Base-by-base conservation (phyloP, 2,329 filamentous ascomycete genomes). In the Fusarium robinianum region DNA sequence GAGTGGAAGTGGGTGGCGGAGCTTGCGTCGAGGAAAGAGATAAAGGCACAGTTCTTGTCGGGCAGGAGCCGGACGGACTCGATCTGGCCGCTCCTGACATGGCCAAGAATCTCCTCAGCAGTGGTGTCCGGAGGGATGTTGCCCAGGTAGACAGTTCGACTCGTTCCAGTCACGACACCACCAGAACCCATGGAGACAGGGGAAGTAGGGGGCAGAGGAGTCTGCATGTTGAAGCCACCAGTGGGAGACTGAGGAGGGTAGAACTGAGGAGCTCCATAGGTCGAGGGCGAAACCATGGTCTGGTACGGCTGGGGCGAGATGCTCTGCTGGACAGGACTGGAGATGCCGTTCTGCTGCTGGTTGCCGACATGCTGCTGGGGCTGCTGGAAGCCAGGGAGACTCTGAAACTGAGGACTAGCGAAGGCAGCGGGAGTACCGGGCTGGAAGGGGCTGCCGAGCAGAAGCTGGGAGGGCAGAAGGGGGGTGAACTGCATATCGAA, bases 1-100 rank as follows among this genome's bases (percentile, higher is more conserved):
- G 94, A 99, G 77, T 99, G 94, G 75, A 99, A 99, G 69, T 99
- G 94, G 15, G 92, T 97, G 43, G 94, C 94, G 19, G 94, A 96
- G 74, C 91, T 96, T 62, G 91, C 90, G 65, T 99, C 94, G 56
- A 99, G 78, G 76, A 99, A 99, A 6, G 94, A 99, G 67, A 99
- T 97, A 78, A 99, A 99, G 46, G 94, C 94, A 66, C 94, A 99
- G 79, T 97, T 99, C 88, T 97, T 99, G 73, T 99, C 94, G 16
- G 92, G 90, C 41, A 99, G 78, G 55, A 99, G 80, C 60, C 94
- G 87, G 39, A 99, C 94, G n/a, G 94, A 97, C 75, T 99, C 94
- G 63, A 99, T 97, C 68, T 97, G 94, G 16, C 94, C 94, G 70
- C 94, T 97, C 54, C 94, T 84, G 48, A 99, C 94, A 64, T 99